phyloP scores from a whole-genome alignment of 768 basidiomycete genomes.

The Termitomyces sp. region DNA sequence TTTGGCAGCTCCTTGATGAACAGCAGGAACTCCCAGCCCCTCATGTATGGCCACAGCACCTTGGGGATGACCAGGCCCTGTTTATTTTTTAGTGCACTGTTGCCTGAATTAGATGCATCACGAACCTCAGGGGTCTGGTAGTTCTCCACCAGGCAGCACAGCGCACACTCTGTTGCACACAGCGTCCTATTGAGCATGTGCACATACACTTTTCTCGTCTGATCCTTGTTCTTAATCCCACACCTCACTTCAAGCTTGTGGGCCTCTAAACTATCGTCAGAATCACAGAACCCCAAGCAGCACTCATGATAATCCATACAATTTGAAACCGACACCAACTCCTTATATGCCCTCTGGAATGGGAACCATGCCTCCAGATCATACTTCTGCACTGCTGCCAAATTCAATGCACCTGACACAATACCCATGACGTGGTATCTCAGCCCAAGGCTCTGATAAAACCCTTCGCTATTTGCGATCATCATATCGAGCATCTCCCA shows the following conservation, averaged over 20 bases:
- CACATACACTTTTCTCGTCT: slow-evolving; percentile 89
- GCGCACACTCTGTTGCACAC: slow-evolving; percentile 93
- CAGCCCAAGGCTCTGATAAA: slow-evolving; percentile 93
- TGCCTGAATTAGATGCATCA: slow-evolving; percentile 8
- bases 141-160: slow-evolving; percentile 99
- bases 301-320: slow-evolving; percentile 97
- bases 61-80: slow-evolving; percentile 92
- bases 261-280: slow-evolving; percentile 58
- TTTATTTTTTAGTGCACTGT: slow-evolving; percentile 6
- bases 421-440: slow-evolving; percentile 93
- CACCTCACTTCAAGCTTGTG: slow-evolving; percentile 91
- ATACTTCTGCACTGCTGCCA: slow-evolving; percentile 96
- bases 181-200: slow-evolving; percentile 99
- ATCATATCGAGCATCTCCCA: slow-evolving; percentile 93
- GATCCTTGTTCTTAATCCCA: slow-evolving; percentile 88
- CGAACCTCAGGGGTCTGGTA: slow-evolving; percentile 93
- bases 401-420: slow-evolving; percentile 93
- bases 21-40: slow-evolving; percentile 86
- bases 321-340: slow-evolving; percentile 96
- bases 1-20: slow-evolving; percentile 84
- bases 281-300: slow-evolving; percentile 18
- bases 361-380: slow-evolving; percentile 99
- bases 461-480: slow-evolving; percentile 86
- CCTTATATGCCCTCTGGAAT: slow-evolving; percentile 94
- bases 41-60: slow-evolving; percentile 92